Base-by-base conservation (phyloP, 129 eudicot species). In the Deinandra increscens region DNA sequence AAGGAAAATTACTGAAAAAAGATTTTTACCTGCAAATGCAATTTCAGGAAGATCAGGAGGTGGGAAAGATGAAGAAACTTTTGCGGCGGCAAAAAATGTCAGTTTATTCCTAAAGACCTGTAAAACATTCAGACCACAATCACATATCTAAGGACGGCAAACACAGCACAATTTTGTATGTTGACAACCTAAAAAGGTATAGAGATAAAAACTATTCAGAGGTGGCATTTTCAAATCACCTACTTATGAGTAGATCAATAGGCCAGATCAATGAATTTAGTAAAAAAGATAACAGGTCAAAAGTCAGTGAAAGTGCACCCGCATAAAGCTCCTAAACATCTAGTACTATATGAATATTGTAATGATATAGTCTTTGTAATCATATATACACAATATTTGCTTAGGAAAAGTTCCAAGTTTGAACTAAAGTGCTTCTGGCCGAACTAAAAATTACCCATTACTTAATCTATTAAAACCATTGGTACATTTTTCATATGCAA, bases 61-160 rank as follows among this genome's bases (percentile, higher is more conserved):
- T 31, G 98, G 98, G 41, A 92, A 80, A 15, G 98, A 92, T 61
- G 98, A 86, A 22, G 98, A 92, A 44, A 84, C 66, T 81, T 92
- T 92, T 63, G 98, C 98, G 78, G 98, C 98, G 66, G 98, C 98
- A 78, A 81, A 92, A 73, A 92, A 92, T 33, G 76, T 42, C 68
- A 92, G 68, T 79, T 83, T 92, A 67, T 86, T 92, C 65, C 95
- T 83, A 78, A 92, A 92, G 67, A 70, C 83, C 98, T 92, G 78
- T 60, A 80, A 59, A 51, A 33, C 4, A 53, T 13, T 50, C 26
- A 14, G 50, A 73, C 19, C 7, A 12, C 9, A 13, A 31, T 18
- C 10, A 65, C 50, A 53, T 37, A 36, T 15, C 29, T 49, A 41
- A 39, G 17, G 58, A 69, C 51, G 39, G 67, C 26, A 44, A 62